Base-by-base conservation (phyloP, 2,329 filamentous ascomycete genomes). In the Cercospora janseana region DNA sequence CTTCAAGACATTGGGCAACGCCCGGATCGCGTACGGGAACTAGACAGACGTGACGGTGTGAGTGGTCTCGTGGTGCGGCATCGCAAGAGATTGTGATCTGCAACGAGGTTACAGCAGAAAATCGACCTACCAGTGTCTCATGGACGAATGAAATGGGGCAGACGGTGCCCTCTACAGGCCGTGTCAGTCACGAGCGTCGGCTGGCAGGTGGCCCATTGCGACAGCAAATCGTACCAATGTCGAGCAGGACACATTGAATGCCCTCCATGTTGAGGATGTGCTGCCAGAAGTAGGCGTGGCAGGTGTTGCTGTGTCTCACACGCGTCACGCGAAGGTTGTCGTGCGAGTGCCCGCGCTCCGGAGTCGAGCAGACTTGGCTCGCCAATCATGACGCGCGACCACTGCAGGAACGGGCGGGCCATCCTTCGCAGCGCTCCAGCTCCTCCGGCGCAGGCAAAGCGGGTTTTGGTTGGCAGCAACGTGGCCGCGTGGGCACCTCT, bases 101-200 rank as follows among this genome's bases (percentile, higher is more conserved):
- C 9, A 26, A 26, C 12, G 35, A 9, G 35, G 16, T 24, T 8
- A 20, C 13, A 40, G n/a, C 23, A 26, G 7, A 3, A 40, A 15
- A n/a, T 28, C 47, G n/a, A 65, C 86, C 80, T 81, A 91, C 87
- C 73, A 91, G 75, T 58, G 87, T 81, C 68, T 90, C 85, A 72
- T 88, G 88, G 70, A 91, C 87, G 70, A 91, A 91, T 61, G 85
- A 88, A 67, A 91, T 89, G 61, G 86, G 85, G 69, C 86, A 90
- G 57, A 91, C 83, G 42, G 87, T 91, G 56, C 87, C 87, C 78
- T 91, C 87, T 91, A 60, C 49, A 55, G 47, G 46, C 28, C 26
- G 16, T 49, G 32, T 52, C 41, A 56, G 53, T 51, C 35, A 40
- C 35, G 35, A 40, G 35, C 35, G 35, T 16, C 35, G 26, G 26